Evolutionary conservation across 495 filamentous ascomycete genomes (phyloP).

Genomic region (Hypoxylon intermedium): DNA sequence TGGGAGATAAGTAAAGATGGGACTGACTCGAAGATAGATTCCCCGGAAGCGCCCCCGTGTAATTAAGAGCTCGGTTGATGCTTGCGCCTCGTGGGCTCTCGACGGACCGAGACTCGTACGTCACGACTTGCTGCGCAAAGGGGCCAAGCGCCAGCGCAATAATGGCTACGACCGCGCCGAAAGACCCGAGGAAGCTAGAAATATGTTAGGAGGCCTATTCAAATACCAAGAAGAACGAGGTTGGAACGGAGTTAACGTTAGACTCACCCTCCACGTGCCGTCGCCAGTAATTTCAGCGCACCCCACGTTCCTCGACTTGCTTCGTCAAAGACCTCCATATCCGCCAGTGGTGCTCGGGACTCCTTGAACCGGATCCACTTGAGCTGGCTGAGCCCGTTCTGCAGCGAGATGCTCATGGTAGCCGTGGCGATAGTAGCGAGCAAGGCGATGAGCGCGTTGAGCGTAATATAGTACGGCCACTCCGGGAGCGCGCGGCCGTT

Average conservation of each 20-base stretch:
- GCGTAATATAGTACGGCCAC: conserved; percentile 55
- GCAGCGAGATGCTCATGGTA: conserved; percentile 50
- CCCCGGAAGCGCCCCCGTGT: conserved; percentile 14
- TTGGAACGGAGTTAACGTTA: no score
- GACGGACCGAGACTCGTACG: conserved; percentile 19
- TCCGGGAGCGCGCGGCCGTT: conserved; percentile 49
- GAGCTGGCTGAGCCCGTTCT: conserved; percentile 51
- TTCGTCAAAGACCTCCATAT: conserved; percentile 55
- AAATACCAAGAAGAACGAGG: not conserved
- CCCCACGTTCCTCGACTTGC: conserved; percentile 54
- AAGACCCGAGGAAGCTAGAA: conserved; percentile 46
- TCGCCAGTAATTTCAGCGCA: conserved; percentile 45
- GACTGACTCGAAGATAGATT: conserved; percentile 13
- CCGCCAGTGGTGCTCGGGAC: conserved; percentile 46
- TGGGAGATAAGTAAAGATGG: not conserved
- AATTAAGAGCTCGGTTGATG: conserved; percentile 20
- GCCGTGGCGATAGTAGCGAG: conserved; percentile 50
- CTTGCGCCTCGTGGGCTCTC: conserved; percentile 16
- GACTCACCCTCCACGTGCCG: conserved; percentile 35
- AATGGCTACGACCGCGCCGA: conserved; percentile 52
- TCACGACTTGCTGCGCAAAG: conserved; percentile 39
- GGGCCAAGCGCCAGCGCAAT: conserved; percentile 44
- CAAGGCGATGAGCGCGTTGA: conserved; percentile 54
- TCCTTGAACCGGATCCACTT: conserved; percentile 59
- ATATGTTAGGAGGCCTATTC: not conserved